Base-by-base conservation (phyloP, 257 asterid genomes). In the Rauvolfia tetraphylla region DNA sequence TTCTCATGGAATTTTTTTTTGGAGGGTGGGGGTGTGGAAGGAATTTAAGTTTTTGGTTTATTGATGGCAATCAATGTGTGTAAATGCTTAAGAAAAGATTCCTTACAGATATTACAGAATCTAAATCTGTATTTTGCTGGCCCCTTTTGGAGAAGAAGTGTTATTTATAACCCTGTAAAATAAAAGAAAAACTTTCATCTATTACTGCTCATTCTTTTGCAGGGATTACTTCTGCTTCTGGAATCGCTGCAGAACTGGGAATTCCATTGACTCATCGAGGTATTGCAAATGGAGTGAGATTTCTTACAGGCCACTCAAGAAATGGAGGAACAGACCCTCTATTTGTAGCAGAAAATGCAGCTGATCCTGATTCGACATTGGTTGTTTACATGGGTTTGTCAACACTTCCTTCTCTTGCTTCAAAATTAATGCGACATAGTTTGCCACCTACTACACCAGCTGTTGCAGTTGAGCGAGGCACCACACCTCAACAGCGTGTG, bases 181-280 rank as follows among this genome's bases (percentile, higher is more conserved):
- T 27, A 38, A 25, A 66, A 38, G n/a, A 20, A 38, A 17, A 1
- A 7, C 14, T n/a, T 42, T 49, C 44, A 42, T 49, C 41, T 42
- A 13, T 72, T 49, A 72, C 25, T 76, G 79, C 31, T 71, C 20
- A 46, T 75, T 74, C 31, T 75, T 25, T 69, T 80, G 58, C 90
- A 95, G 99, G 99, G 69, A 95, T 95, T 78, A 95, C 99, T 15
- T 96, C 99, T 78, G 98, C 99, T 79, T 93, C 99, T 25, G 99
- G 98, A 76, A 95, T 95, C 83, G 96, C 99, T 11, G 98, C 98
- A 7, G 99, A 95, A 82, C 72, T 95, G 58, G 98, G 98, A 68
- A 91, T 95, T 69, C 99, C 99, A 4, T 85, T 93, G 85, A 95
- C 99, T 46, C 99, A 95, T 78, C 96, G 99, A 71, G 99, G 98